A percentile compares a stretch with the other conserved stretches of the same genome.
phyloP scores from a whole-genome alignment of 2,329 filamentous ascomycete genomes.

The Ophiosphaerella narmari region DNA sequence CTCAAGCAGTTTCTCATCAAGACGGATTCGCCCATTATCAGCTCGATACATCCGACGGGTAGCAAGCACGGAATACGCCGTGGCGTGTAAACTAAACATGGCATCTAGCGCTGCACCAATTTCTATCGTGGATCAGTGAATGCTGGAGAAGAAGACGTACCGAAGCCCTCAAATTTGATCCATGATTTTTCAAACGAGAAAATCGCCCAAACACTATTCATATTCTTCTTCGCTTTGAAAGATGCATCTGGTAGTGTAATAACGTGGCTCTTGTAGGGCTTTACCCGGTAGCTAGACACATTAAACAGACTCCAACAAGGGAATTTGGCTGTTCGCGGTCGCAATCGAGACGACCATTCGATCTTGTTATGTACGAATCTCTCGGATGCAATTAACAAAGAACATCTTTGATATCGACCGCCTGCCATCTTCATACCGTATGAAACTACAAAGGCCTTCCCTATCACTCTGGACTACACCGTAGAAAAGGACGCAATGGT shows the following conservation, averaged over 20 bases:
- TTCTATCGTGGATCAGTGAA: slow-evolving; percentile 94
- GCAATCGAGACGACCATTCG: slow-evolving; percentile 69
- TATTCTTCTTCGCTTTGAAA: slow-evolving; percentile 94
- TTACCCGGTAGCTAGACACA: slow-evolving; percentile 86
- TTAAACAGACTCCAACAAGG: slow-evolving; percentile 87
- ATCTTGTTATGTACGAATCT: slow-evolving; percentile 83
- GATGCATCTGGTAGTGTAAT: slow-evolving; percentile 91
- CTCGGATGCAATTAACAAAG: slow-evolving; percentile 80
- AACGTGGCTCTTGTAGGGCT: slow-evolving; percentile 92
- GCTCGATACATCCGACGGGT: too few species aligned
- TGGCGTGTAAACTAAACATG: slow-evolving; percentile 91
- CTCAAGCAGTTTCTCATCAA: too few species aligned
- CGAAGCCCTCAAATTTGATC: slow-evolving; percentile 82
- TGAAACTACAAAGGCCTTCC: slow-evolving; percentile 89
- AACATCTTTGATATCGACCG: slow-evolving; percentile 74
- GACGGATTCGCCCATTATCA: too few species aligned
- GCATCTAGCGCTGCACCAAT: slow-evolving; percentile 78
- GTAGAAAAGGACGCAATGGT: slow-evolving; percentile 94
- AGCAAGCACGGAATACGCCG: slow-evolving; percentile 58
- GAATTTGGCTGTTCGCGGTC: slow-evolving; percentile 75
- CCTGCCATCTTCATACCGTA: slow-evolving; percentile 97
- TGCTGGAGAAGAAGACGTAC: slow-evolving; percentile 66
- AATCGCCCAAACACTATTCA: slow-evolving; percentile 89
- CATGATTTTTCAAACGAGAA: slow-evolving; percentile 87
- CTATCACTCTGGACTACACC: slow-evolving; percentile 81